These are phyloP conservation scores for Anacardium occidentale DNA, from an alignment of 345 rosid genomes.

Conservation along the genomic window DNA sequence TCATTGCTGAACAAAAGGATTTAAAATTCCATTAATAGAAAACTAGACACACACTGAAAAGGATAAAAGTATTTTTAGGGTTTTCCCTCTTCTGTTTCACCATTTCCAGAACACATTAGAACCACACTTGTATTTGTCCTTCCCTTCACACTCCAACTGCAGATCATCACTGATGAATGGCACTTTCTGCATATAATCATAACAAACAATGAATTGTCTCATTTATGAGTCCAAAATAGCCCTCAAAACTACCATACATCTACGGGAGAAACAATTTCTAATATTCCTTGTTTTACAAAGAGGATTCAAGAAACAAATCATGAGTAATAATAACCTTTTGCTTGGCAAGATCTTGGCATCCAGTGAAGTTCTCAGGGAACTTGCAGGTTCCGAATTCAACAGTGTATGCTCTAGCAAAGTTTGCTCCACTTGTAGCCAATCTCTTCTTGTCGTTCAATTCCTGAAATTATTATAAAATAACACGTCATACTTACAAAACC, in stretches of 20 bases:
- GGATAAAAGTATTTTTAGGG: conserved; percentile 6
- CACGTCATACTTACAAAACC: too few relatives aligned
- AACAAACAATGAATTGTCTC: not conserved
- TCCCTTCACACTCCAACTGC: conserved; percentile 87
- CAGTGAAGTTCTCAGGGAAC: conserved; percentile 99
- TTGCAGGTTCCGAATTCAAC: conserved; percentile 89
- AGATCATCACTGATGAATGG: conserved; percentile 83
- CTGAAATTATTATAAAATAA: conserved; percentile 28
- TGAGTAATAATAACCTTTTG: conserved; percentile 64
- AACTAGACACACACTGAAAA: conserved; percentile 37
- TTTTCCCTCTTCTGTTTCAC: conserved; percentile 38
- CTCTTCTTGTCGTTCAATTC: conserved; percentile 96
- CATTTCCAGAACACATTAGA: conserved; percentile 99
- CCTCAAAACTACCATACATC: too few relatives aligned
- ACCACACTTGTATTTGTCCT: conserved; percentile 97
- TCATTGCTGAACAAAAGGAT: conserved; percentile 7
- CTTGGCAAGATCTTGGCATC: conserved; percentile 98
- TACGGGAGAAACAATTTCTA: too few relatives aligned
- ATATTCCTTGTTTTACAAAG: too few relatives aligned
- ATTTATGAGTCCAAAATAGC: too few relatives aligned
- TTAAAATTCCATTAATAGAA: conserved; percentile 17
- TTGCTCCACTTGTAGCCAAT: conserved; percentile 93
- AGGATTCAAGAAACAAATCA: too few relatives aligned
- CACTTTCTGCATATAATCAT: conserved; percentile 66
- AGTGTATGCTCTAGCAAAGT: conserved; percentile 93